These are phyloP conservation scores for Yamadazyma takamatsuzukensis DNA, from an alignment of 805 yeast genomes.

Conservation along the genomic window DNA sequence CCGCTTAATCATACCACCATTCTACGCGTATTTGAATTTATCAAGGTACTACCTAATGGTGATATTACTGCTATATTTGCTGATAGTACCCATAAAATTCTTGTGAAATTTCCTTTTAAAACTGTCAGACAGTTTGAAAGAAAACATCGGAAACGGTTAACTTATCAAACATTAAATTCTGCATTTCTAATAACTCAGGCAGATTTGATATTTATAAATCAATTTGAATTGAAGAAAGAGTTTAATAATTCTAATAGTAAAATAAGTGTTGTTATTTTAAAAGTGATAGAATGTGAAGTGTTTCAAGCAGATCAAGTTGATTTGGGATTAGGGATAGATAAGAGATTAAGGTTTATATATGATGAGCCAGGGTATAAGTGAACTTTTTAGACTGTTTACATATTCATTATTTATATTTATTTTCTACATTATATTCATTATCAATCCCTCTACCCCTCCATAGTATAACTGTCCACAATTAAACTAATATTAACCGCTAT, in stretches of 20 bases:
- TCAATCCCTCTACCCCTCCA: no score
- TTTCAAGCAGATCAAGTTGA: constrained; percentile 29
- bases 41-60: constrained; percentile 18
- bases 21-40: constrained; percentile 23
- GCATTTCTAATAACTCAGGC: constrained; percentile 27
- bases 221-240: constrained; percentile 8
- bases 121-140: constrained; percentile 29
- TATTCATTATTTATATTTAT: no score
- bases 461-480: constrained; percentile 9
- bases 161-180: constrained; percentile 25
- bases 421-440: no score
- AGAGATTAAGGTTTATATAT: constrained; percentile 20
- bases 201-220: constrained; percentile 20
- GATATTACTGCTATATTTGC: constrained; percentile 28
- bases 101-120: constrained; percentile 26
- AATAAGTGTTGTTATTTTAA: constrained; percentile 22
- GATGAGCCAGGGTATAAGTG: constrained; percentile 17
- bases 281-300: constrained; percentile 25
- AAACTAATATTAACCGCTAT: constrained; percentile 8
- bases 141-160: constrained; percentile 28
- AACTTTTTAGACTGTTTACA: no score
- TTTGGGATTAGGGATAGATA: constrained; percentile 18
- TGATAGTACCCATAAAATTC: constrained; percentile 28
- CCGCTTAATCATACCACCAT: constrained; percentile 18
- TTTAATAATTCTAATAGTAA: constrained; percentile 9